These are phyloP conservation scores for Pneumocystis murina DNA, from an alignment of 1,139 yeast species.

Conservation along the genomic window DNA sequence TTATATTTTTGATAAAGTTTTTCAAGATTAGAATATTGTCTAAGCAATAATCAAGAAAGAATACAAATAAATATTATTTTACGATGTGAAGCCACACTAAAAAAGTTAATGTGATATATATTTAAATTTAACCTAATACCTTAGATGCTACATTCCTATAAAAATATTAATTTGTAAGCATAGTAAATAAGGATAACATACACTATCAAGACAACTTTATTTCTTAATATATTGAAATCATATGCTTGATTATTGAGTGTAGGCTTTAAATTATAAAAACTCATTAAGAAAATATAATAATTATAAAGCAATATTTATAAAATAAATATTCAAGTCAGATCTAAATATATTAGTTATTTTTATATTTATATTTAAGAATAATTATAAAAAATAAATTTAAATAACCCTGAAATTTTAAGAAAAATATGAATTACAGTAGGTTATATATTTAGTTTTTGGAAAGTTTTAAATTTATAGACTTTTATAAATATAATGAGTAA, in stretches of 20 bases:
- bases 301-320: not conserved
- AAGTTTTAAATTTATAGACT: no score
- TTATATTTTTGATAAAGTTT: conserved; percentile 63
- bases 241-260: conserved; percentile 39
- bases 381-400: no score
- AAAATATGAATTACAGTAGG: no score
- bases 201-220: conserved; percentile 80
- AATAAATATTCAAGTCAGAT: not conserved
- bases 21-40: conserved; percentile 72
- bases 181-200: conserved; percentile 43
- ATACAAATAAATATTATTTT: not conserved
- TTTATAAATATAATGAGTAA: no score
- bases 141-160: not conserved
- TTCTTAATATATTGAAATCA: conserved; percentile 56
- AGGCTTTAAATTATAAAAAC: not conserved
- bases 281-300: not conserved
- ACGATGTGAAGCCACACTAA: not conserved
- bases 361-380: no score
- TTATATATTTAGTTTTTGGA: no score
- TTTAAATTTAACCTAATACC: not conserved
- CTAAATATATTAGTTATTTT: not conserved
- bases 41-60: conserved; percentile 21
- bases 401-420: no score
- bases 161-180: not conserved
- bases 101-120: not conserved